Conservation (phyloP, 495 filamentous ascomycete genomes). For the Neurospora sp. region DNA sequence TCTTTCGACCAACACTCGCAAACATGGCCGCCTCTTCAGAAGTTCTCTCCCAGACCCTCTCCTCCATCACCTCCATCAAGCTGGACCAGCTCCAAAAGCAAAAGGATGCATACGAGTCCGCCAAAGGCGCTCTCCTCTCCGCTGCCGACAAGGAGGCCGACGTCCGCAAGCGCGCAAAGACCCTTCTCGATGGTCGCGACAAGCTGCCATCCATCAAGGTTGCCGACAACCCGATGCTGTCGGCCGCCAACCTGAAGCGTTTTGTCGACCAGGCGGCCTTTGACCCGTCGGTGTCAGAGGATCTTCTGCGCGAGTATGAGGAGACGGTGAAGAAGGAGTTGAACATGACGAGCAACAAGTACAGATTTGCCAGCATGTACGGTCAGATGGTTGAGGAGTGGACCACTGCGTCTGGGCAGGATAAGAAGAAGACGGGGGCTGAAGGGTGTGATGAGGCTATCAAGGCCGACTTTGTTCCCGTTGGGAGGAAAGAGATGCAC, state of each 20-base stretch:
- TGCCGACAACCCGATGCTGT: slow-evolving; percentile 7
- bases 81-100: slow-evolving; percentile 51
- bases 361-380: slow-evolving; percentile 52
- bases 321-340: slow-evolving; percentile 27
- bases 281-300: slow-evolving; percentile 24
- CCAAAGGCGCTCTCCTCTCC: slow-evolving; percentile 24
- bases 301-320: slow-evolving; percentile 28
- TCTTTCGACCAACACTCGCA: neutral
- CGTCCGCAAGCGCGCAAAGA: slow-evolving; percentile 19
- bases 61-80: slow-evolving; percentile 58
- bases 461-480: slow-evolving; percentile 5
- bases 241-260: slow-evolving; percentile 12
- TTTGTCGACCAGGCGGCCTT: slow-evolving; percentile 26
- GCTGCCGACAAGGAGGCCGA: slow-evolving; percentile 17
- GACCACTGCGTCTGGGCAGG: slow-evolving; percentile 25
- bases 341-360: slow-evolving; percentile 38
- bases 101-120: slow-evolving; percentile 37
- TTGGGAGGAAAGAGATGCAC: slow-evolving; percentile 23
- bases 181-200: slow-evolving; percentile 18
- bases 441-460: neutral
- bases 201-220: slow-evolving; percentile 11
- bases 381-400: slow-evolving; percentile 53
- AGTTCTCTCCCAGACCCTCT: slow-evolving; percentile 48
- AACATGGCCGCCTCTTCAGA: slow-evolving; percentile 19
- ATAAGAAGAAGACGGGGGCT: slow-evolving; percentile 11